Conservation (phyloP, 768 basidiomycete genomes). For the Mycena pura region DNA sequence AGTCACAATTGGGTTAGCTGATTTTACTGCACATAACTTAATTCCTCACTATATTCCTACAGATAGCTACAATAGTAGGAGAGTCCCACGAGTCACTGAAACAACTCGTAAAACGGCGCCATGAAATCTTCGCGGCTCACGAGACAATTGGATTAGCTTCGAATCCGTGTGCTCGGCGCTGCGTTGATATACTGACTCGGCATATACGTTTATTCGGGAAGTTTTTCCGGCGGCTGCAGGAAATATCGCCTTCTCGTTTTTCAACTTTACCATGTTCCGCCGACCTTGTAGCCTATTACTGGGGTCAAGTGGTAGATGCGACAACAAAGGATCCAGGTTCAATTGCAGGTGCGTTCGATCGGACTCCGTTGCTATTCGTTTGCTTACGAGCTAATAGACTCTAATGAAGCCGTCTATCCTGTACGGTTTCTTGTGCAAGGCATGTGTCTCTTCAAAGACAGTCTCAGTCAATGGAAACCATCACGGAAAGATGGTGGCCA, state of each 20-base stretch:
- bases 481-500: conserved; percentile 62
- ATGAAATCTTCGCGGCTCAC: conserved; percentile 54
- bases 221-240: conserved; percentile 78
- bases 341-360: conserved; percentile 57
- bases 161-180: conserved; percentile 47
- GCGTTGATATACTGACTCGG: conserved; percentile 65
- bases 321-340: conserved; percentile 62
- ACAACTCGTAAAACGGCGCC: conserved; percentile 62
- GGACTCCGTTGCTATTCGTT: neutral
- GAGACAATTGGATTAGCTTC: conserved; percentile 40
- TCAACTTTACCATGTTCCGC: conserved; percentile 66
- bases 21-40: neutral
- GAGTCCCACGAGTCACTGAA: conserved; percentile 63
- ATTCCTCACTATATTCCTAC: conserved; percentile 2
- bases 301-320: conserved; percentile 79
- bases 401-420: conserved; percentile 70
- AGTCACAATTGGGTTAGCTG: conserved; percentile 55
- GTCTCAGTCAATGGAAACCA: conserved; percentile 78
- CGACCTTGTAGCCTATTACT: conserved; percentile 79
- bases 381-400: conserved; percentile 52
- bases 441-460: conserved; percentile 87
- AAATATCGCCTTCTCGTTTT: conserved; percentile 64
- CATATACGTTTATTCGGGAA: conserved; percentile 80
- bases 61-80: conserved; percentile 71
- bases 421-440: conserved; percentile 82